phyloP scores from a whole-genome alignment of 1,284 basidiomycete genomes.

The Waitea zeae region DNA sequence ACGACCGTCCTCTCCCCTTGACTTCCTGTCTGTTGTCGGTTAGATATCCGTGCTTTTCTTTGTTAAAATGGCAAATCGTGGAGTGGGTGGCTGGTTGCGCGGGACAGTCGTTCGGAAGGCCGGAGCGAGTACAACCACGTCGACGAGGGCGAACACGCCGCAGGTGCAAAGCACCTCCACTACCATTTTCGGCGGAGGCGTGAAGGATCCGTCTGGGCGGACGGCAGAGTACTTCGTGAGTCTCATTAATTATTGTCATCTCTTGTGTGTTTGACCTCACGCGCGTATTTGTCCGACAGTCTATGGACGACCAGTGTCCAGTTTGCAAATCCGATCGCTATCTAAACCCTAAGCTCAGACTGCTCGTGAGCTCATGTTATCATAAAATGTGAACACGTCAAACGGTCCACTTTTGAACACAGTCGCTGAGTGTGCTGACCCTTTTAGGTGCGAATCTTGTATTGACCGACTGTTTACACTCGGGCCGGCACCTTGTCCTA shows the following conservation, averaged over 20 bases:
- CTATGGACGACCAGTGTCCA: conserved; percentile 90
- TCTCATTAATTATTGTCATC: no score
- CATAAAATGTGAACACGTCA: conserved; percentile 74
- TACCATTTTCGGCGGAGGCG: conserved; percentile 59
- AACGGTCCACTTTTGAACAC: conserved; percentile 1
- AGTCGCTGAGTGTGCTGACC: background rate
- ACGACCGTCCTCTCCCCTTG: no score
- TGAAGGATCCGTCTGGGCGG: conserved; percentile 68
- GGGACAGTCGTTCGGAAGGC: conserved; percentile 60
- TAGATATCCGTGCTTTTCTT: no score
- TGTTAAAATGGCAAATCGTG: conserved; percentile 4
- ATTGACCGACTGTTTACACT: conserved; percentile 94
- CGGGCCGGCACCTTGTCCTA: conserved; percentile 92
- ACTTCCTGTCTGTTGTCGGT: no score
- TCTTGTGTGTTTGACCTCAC: background rate
- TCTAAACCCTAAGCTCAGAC: conserved; percentile 83
- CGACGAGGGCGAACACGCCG: conserved; percentile 42
- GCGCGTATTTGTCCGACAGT: no score
- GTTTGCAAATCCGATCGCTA: conserved; percentile 96
- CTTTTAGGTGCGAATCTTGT: conserved; percentile 83
- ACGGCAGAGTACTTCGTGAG: conserved; percentile 63
- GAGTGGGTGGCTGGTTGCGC: conserved; percentile 36
- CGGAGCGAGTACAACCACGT: conserved; percentile 22
- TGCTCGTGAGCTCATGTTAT: conserved; percentile 93
- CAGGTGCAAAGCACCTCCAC: conserved; percentile 53